phyloP scores from a whole-genome alignment of 2,329 filamentous ascomycete species.

The Fusarium sp. region DNA sequence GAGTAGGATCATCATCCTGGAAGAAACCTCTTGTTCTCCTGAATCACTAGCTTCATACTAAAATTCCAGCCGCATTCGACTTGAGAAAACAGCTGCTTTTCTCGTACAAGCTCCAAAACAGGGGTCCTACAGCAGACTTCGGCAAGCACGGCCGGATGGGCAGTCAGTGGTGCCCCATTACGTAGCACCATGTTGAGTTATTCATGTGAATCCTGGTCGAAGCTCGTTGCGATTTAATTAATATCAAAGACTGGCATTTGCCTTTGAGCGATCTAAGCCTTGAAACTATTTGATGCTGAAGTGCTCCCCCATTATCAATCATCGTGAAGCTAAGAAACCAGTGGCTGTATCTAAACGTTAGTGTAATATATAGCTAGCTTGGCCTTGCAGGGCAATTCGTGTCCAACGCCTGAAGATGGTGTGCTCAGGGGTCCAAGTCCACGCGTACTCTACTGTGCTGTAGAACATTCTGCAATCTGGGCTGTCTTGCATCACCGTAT shows the following conservation, averaged over 20 bases:
- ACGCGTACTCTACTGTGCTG: background rate
- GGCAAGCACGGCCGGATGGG: background rate
- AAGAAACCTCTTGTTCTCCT: background rate
- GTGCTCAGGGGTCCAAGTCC: background rate
- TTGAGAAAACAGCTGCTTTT: background rate
- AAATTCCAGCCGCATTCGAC: background rate
- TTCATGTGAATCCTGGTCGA: background rate
- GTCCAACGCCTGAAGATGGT: background rate
- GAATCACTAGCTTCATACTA: background rate
- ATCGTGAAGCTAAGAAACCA: background rate
- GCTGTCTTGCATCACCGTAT: background rate
- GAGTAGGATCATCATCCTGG: background rate
- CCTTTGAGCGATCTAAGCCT: background rate
- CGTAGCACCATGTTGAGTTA: background rate
- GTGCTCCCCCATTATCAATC: background rate
- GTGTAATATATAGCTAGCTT: background rate
- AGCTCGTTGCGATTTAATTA: background rate
- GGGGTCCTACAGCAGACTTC: background rate
- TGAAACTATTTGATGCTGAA: background rate
- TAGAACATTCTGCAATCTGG: too few species aligned
- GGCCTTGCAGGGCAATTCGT: background rate
- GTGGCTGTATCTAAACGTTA: background rate
- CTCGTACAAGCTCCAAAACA: constrained; percentile 4
- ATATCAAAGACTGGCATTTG: background rate
- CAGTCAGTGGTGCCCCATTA: background rate